Evolutionary conservation across 1,284 basidiomycete species (phyloP), one percentile per base, ranked within the genome.

Genomic region (Cystobasidium slooffiae): DNA sequence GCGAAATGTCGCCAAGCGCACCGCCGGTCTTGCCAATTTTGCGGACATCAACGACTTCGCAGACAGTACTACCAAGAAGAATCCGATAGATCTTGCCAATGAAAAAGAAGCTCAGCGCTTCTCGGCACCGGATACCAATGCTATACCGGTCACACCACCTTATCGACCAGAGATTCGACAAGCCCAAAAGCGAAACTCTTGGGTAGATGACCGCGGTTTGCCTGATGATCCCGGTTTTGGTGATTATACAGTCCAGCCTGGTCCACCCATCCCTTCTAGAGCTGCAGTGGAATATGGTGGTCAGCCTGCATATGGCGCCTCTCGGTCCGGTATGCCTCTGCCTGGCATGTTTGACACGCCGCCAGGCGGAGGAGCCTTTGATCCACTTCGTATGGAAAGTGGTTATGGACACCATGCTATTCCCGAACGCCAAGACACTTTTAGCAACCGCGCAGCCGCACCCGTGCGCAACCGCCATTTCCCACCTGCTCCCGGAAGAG

Each of bases 11-110:
- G 70, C 63, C 47, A 65, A 59, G 62, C 46, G 52, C 51, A 65
- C 70, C 10, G 70, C 62, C 9, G 59, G 62, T 41, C 53, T 73
- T 1, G 51, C 63, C 14, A 49, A 51, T 5, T 61, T 61, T 10
- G 66, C 52, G 51, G 51, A 65, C 9, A 73, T 73, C 44, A 46
- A 52, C n/a, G 70, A 73, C 44, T 66, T 73, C 37, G 70, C 70
- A n/a, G 70, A 73, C 53, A 47, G 62, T 24, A 24, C n/a, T 3
- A 39, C 20, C 46, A 41, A 49, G 22, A 39, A 24, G 8, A 44
- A 46, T 24, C 39, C 31, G 20, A 68, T 68, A 7, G 66, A 68
- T 39, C n/a, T 14, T 1, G 62, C 62, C 4, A 66, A 73, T 39
- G 63, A 59, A 39, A 73, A 66, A 20, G 70, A 39, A n/a, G 59